phyloP scores from a whole-genome alignment of 805 yeast species.

The Jamesozyma jinghongensis region DNA sequence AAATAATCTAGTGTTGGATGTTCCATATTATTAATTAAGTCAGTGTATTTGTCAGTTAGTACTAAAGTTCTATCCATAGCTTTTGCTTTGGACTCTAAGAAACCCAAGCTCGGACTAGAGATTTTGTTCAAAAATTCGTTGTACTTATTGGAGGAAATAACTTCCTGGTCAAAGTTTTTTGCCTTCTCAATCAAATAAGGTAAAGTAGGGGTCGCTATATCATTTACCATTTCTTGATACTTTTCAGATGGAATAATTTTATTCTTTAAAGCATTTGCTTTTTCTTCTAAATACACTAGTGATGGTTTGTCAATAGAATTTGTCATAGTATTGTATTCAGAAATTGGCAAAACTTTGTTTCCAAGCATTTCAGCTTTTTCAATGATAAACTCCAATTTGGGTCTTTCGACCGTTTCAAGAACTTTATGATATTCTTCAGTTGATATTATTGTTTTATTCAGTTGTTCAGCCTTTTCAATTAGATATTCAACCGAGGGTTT shows the following conservation, averaged over 20 bases:
- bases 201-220: not conserved
- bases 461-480: constrained; percentile 13
- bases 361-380: constrained; percentile 1
- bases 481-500: not conserved
- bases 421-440: constrained; percentile 9
- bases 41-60: not conserved
- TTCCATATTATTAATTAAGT: constrained; percentile 13
- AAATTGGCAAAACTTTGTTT: constrained; percentile 6
- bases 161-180: not conserved
- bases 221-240: not conserved
- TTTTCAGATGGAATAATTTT: not conserved
- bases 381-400: constrained; percentile 5
- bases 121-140: constrained; percentile 2
- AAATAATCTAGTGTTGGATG: constrained; percentile 16
- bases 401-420: constrained; percentile 2
- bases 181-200: not conserved
- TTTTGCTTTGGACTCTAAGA: constrained; percentile 7
- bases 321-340: constrained; percentile 1
- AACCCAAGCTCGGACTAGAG: constrained; percentile 9
- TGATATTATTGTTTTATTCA: too few species aligned
- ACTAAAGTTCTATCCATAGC: not conserved
- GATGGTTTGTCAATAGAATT: not conserved
- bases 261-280: not conserved
- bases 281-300: not conserved
- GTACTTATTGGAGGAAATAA: constrained; percentile 11